Base-by-base conservation (phyloP, 2,329 filamentous ascomycete genomes). In the Rutstroemia sydowiana region DNA sequence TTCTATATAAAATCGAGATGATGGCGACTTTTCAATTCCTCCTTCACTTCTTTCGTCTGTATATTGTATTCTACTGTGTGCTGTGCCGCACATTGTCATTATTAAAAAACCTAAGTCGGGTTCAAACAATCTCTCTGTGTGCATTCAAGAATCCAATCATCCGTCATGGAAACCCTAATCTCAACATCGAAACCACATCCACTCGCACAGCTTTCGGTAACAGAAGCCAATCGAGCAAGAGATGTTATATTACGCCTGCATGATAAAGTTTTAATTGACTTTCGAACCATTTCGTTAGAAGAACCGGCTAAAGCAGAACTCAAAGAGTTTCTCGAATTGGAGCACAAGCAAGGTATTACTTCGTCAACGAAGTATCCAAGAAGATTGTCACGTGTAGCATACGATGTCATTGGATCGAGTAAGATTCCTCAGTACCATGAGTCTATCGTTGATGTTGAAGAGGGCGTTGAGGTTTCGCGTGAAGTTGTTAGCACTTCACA, bases 261-360 rank as follows among this genome's bases (percentile, higher is more conserved):
- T n/a, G 45, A 45, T n/a, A 45, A 43, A n/a, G 54, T 52, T n/a
- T 75, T 74, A 5, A 70, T 83, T 40, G 75, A 81, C 46, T 85
- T 82, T 72, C 82, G 83, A 62, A 70, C 73, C 21, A 71, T 84
- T n/a, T 82, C 73, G 11, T 68, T 81, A 9, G 67, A 73, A 26
- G 77, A 81, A 61, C 76, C 78, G 2, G 66, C 71, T 7, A 82
- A 81, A 67, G 63, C 65, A 8, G 70, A 76, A 46, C 70, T 78
- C 5, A 59, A 73, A 23, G 68, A 68, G 2, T 81, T 76, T 58
- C 64, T 79, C 16, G 70, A 71, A 13, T 70, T 73, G 3, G 72
- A 76, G 58, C 69, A 74, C 48, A 65, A 65, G 11, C 71, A 71
- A 1, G 60, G 61, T 50, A 47, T 69, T 10, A 65, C 68, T 2